A percentile compares a stretch with the other conserved stretches of the same genome.
These are phyloP conservation scores for Plantago major DNA, from an alignment of 257 asterid species.

Conservation along the genomic window DNA sequence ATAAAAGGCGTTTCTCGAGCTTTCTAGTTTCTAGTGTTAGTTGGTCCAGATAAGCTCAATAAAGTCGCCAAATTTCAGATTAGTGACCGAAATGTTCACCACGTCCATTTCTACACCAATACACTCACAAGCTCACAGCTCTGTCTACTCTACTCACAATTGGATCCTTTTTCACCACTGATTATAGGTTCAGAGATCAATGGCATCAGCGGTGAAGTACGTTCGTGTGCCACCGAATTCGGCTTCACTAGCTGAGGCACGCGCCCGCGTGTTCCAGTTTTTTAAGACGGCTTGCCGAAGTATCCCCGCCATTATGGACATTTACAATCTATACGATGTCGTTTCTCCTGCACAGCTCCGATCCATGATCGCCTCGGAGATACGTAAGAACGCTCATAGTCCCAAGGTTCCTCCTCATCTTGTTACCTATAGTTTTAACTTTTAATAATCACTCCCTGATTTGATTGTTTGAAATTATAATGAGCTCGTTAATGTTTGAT, in stretches of 20 bases:
- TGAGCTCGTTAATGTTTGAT: no score
- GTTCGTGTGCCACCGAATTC: slow-evolving; percentile 74
- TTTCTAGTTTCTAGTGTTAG: no score
- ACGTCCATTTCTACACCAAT: no score
- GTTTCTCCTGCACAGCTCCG: slow-evolving; percentile 72
- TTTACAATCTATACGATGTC: slow-evolving; percentile 64
- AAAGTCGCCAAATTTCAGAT: no score
- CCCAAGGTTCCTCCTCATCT: slow-evolving; percentile 49
- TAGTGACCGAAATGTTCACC: no score
- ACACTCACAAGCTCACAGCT: no score
- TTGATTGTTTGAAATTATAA: no score
- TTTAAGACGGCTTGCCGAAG: slow-evolving; percentile 89
- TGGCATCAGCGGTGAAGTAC: slow-evolving; percentile 48
- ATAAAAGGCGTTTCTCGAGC: no score
- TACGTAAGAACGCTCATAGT: slow-evolving; percentile 70
- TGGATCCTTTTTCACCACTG: no score
- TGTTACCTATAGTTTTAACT: background rate
- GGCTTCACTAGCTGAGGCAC: slow-evolving; percentile 60
- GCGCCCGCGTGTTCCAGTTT: slow-evolving; percentile 66
- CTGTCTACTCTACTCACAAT: no score
- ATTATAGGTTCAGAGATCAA: background rate
- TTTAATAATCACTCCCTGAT: no score
- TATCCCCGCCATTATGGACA: slow-evolving; percentile 68
- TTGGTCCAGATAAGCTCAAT: no score
- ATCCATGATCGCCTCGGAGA: slow-evolving; percentile 49